phyloP scores from a whole-genome alignment of 768 basidiomycete genomes.

The Boletellus emodensis region DNA sequence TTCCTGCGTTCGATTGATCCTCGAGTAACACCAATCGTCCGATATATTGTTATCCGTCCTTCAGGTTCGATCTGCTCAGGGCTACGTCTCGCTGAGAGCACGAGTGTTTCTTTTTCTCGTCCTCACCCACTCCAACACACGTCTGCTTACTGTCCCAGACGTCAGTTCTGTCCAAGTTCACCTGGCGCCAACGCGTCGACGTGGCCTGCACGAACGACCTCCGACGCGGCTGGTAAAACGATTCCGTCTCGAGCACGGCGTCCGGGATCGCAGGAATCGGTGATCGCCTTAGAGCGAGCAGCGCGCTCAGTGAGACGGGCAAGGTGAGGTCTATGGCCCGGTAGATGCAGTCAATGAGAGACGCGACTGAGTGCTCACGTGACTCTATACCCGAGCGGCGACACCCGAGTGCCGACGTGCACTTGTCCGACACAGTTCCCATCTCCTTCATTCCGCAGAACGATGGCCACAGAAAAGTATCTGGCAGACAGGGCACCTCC shows the following conservation, averaged over 20 bases:
- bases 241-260: slow-evolving; percentile 12
- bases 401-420: slow-evolving; percentile 11
- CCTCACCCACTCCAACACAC: neutral
- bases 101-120: neutral
- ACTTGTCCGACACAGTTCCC: slow-evolving; percentile 5
- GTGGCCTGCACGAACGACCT: neutral
- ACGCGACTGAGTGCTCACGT: slow-evolving; percentile 28
- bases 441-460: slow-evolving; percentile 7
- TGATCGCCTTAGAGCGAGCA: slow-evolving; percentile 11
- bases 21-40: too few relatives aligned
- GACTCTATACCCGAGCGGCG: neutral
- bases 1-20: too few relatives aligned
- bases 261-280: slow-evolving; percentile 19
- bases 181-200: neutral
- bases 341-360: slow-evolving; percentile 71
- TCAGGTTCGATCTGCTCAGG: neutral
- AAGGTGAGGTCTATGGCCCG: slow-evolving; percentile 54
- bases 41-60: too few relatives aligned
- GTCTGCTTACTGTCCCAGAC: slow-evolving; percentile 9
- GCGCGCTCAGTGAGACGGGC: slow-evolving; percentile 21
- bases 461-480: slow-evolving; percentile 54
- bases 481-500: slow-evolving; percentile 76
- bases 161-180: neutral
- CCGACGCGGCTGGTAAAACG: slow-evolving; percentile 5
- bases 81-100: neutral